Evolutionary conservation across 2,329 filamentous ascomycete genomes (phyloP).

Genomic region (Ceratocystis destructans): DNA sequence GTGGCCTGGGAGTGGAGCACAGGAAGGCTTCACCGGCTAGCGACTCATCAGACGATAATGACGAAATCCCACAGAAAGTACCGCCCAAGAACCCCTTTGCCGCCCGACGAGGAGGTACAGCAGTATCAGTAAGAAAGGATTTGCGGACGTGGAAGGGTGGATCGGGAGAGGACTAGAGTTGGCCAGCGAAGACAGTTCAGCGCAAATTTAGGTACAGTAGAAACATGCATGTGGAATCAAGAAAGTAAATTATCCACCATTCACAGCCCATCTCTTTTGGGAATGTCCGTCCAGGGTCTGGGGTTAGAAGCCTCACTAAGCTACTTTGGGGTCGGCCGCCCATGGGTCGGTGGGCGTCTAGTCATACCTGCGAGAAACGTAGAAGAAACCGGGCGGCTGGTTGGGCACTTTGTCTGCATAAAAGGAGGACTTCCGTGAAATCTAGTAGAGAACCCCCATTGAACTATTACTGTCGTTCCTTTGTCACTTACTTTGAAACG

Average conservation of each 20-base stretch:
- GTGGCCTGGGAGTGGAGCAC: not conserved
- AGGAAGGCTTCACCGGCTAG: not conserved
- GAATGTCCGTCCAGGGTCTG: slow-evolving; percentile 4
- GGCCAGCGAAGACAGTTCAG: not conserved
- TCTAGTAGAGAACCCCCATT: no score
- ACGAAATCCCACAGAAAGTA: not conserved
- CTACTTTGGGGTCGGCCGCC: not conserved
- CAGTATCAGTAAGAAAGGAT: not conserved
- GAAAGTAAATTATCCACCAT: not conserved
- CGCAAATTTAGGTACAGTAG: no score
- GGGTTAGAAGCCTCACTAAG: not conserved
- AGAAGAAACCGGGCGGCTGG: not conserved
- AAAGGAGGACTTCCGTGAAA: not conserved
- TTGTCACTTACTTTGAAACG: not conserved
- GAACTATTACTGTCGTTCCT: no score
- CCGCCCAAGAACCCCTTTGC: not conserved
- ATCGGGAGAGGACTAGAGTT: not conserved
- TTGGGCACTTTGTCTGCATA: not conserved
- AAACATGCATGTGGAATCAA: not conserved
- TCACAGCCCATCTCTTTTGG: not conserved
- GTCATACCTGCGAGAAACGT: slow-evolving; percentile 7
- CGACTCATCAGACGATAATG: not conserved
- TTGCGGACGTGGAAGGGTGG: not conserved
- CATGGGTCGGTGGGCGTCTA: not conserved
- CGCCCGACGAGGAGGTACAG: not conserved